phyloP scores from a whole-genome alignment of 371 early-diverging fungal species.

The Circinella umbellata region DNA sequence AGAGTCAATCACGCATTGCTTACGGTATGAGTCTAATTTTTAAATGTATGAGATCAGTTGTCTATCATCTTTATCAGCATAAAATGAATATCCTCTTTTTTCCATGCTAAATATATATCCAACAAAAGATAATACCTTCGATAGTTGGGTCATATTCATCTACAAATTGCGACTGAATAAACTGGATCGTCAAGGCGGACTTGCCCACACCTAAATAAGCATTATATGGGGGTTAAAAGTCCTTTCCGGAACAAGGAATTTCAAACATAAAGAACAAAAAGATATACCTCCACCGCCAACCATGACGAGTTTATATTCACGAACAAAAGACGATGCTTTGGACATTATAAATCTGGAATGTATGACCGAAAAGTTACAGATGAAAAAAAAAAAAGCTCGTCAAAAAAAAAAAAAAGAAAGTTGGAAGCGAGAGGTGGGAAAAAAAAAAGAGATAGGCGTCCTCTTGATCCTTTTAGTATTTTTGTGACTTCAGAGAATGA shows the following conservation, averaged over 20 bases:
- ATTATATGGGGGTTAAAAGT: background rate
- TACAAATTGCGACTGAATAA: slow-evolving; percentile 88
- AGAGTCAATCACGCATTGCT: slow-evolving; percentile 85
- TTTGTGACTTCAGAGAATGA: slow-evolving; percentile 3
- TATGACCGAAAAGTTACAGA: background rate
- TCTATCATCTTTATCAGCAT: no score
- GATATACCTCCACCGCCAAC: slow-evolving; percentile 83
- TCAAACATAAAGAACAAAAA: slow-evolving; percentile 6
- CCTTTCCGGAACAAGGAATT: no score
- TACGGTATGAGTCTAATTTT: slow-evolving; percentile 83
- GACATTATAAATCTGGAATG: slow-evolving; percentile 27
- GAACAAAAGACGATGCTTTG: slow-evolving; percentile 60
- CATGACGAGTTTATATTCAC: slow-evolving; percentile 82
- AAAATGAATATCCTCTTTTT: background rate
- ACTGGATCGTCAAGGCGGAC: slow-evolving; percentile 90
- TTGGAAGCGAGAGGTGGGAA: background rate
- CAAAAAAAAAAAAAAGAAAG: background rate
- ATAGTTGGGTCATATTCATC: slow-evolving; percentile 96
- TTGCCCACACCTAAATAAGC: slow-evolving; percentile 68
- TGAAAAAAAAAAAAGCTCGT: background rate
- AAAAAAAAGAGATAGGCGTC: background rate
- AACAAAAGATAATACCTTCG: slow-evolving; percentile 57
- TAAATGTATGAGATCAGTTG: no score
- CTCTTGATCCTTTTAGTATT: background rate
- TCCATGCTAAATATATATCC: no score